phyloP scores from a whole-genome alignment of 2,329 filamentous ascomycete species.

The Elsinoe necatrix region DNA sequence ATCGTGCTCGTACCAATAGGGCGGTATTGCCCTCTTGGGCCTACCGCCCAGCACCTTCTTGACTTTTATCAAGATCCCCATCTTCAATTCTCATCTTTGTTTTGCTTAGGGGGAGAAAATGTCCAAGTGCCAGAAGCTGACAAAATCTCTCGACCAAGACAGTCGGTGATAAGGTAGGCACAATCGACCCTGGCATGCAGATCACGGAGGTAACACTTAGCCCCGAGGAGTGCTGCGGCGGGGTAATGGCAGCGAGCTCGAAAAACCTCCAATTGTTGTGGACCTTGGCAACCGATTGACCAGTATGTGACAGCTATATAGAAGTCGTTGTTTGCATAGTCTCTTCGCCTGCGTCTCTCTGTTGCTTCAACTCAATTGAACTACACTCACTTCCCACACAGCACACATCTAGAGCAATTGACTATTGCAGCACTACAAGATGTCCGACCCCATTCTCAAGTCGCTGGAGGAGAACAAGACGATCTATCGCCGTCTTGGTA shows the following conservation, averaged over 20 bases:
- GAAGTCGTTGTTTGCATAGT: not conserved
- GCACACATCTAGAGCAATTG: not conserved
- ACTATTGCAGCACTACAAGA: not conserved
- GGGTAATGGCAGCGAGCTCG: not conserved
- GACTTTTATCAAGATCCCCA: not conserved
- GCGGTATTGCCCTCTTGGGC: not conserved
- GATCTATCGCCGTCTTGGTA: slow-evolving; percentile 44
- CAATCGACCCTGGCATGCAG: not conserved
- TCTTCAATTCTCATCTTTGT: not conserved
- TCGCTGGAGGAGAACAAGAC: slow-evolving; percentile 40
- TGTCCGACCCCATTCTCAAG: slow-evolving; percentile 21
- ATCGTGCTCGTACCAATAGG: not conserved
- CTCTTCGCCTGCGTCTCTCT: not conserved
- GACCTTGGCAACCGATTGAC: not conserved
- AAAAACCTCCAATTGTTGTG: not conserved
- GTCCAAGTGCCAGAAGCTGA: not conserved
- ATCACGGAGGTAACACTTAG: not conserved
- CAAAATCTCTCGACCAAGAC: not conserved
- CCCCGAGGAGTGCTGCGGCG: not conserved
- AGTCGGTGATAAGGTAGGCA: not conserved
- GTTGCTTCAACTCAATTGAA: not conserved
- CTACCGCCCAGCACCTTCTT: not conserved
- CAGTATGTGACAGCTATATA: slow-evolving; percentile 3
- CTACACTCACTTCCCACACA: not conserved
- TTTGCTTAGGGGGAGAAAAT: no score